Conservation (phyloP, 1,284 basidiomycete species). For the Cryptococcus depauperatus region DNA sequence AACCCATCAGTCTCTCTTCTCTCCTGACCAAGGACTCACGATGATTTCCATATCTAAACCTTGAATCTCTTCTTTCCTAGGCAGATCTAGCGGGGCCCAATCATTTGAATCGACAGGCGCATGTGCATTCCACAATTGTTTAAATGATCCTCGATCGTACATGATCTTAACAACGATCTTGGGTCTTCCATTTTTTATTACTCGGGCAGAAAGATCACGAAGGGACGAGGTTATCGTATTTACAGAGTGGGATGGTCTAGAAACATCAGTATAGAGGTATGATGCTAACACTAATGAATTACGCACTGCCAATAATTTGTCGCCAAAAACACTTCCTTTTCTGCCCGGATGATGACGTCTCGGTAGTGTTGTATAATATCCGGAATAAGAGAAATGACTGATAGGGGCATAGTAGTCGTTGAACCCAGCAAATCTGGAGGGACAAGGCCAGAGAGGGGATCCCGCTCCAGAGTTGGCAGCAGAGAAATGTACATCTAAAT, state of each 20-base stretch:
- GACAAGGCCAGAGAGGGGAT: constrained; percentile 51
- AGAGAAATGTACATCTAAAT: constrained; percentile 52
- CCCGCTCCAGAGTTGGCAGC: constrained; percentile 49
- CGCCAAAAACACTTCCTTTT: constrained; percentile 55
- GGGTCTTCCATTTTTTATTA: constrained; percentile 48
- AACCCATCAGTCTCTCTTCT: not conserved
- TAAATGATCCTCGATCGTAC: constrained; percentile 59
- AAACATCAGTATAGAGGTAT: constrained; percentile 3
- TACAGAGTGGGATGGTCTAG: constrained; percentile 50
- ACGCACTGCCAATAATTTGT: constrained; percentile 54
- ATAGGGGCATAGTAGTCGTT: constrained; percentile 52
- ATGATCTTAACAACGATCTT: constrained; percentile 56
- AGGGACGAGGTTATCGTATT: constrained; percentile 53
- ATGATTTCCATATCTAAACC: constrained; percentile 59
- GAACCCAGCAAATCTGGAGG: constrained; percentile 53
- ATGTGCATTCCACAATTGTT: constrained; percentile 53
- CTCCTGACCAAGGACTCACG: constrained; percentile 22
- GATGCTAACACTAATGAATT: constrained; percentile 1
- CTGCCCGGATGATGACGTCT: constrained; percentile 51
- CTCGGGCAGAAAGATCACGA: constrained; percentile 51
- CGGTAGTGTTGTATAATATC: constrained; percentile 56
- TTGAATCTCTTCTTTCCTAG: constrained; percentile 53
- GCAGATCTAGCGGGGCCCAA: constrained; percentile 55
- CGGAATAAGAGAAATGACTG: constrained; percentile 49
- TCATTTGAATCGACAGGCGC: constrained; percentile 50